Percentiles rank a stretch among this genome's conserved stretches.
phyloP scores from a whole-genome alignment of 2,329 filamentous ascomycete species.

The Diplodia scrobiculata region DNA sequence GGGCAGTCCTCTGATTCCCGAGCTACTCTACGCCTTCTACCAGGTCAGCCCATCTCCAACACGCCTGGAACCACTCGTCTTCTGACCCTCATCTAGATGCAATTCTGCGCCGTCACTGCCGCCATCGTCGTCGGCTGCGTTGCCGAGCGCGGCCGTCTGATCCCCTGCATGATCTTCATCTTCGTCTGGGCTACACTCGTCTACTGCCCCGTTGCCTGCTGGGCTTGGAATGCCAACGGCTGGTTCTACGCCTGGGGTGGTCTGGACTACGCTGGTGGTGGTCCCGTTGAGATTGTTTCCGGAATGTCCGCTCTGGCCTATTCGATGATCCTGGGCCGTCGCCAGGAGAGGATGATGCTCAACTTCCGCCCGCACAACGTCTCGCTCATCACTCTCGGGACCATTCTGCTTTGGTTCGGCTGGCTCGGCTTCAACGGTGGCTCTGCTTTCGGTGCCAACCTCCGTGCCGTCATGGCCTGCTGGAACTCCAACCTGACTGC shows the following conservation, averaged over 20 bases:
- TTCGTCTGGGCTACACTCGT: slow-evolving; percentile 97
- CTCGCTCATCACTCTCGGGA: slow-evolving; percentile 92
- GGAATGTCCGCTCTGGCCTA: slow-evolving; percentile 92
- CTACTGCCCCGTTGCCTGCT: slow-evolving; percentile 95
- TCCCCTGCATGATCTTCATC: slow-evolving; percentile 91
- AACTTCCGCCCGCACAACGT: slow-evolving; percentile 99
- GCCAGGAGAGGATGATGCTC: slow-evolving; percentile 91
- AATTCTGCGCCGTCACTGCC: slow-evolving; percentile 92
- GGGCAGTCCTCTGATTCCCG: slow-evolving; percentile 83
- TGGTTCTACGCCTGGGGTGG: slow-evolving; percentile 92
- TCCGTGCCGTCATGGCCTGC: slow-evolving; percentile 92
- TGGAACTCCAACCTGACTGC: slow-evolving; percentile 97
- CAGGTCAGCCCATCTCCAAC: slow-evolving; percentile 59
- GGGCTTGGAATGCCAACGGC: slow-evolving; percentile 93
- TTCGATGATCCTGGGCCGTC: slow-evolving; percentile 90
- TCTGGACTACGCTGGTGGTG: slow-evolving; percentile 93
- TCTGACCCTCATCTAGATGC: slow-evolving; percentile 64
- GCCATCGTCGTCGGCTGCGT: slow-evolving; percentile 90
- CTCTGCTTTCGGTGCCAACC: slow-evolving; percentile 88
- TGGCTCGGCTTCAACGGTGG: slow-evolving; percentile 99
- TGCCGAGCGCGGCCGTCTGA: slow-evolving; percentile 87
- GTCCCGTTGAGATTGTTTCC: slow-evolving; percentile 95
- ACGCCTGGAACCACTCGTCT: slow-evolving; percentile 30
- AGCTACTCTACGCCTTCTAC: slow-evolving; percentile 91
- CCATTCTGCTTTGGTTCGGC: slow-evolving; percentile 94